A percentile compares a stretch with the other conserved stretches of the same genome.
These are phyloP conservation scores for Arthrobotrys megalospora DNA, from an alignment of 2,329 filamentous ascomycete genomes.

Conservation along the genomic window DNA sequence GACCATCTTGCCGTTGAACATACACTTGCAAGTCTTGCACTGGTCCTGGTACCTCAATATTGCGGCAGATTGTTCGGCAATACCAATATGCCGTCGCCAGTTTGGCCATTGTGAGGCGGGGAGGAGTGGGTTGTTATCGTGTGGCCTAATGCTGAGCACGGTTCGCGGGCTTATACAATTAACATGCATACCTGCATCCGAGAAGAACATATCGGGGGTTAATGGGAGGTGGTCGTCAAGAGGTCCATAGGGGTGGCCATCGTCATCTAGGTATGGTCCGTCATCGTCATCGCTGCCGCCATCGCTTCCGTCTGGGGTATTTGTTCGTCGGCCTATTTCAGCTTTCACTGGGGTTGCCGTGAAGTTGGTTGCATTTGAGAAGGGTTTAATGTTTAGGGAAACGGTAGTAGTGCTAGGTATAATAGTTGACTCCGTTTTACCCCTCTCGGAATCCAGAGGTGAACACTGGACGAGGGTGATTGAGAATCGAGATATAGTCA, in stretches of 20 bases:
- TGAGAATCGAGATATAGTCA: not conserved
- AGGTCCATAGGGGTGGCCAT: not conserved
- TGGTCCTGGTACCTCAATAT: not conserved
- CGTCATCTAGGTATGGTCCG: not conserved
- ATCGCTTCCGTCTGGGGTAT: too few species aligned
- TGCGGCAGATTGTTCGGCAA: too few species aligned
- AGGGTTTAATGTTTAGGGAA: not conserved
- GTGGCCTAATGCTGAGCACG: not conserved
- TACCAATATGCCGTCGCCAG: too few species aligned
- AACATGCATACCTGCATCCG: not conserved
- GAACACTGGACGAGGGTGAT: not conserved
- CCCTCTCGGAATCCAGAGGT: not conserved
- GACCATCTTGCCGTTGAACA: not conserved
- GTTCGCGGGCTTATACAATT: too few species aligned
- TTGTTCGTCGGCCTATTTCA: not conserved
- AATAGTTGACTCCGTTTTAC: not conserved
- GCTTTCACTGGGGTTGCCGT: not conserved
- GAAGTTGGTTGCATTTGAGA: not conserved
- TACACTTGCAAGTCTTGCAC: not conserved
- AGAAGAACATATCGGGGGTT: not conserved
- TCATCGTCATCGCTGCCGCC: not conserved
- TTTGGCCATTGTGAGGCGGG: not conserved
- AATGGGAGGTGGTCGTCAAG: not conserved
- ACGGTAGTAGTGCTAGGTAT: not conserved
- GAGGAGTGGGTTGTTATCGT: not conserved